These are phyloP conservation scores for Diaporthe vaccinii DNA, from an alignment of 2,329 filamentous ascomycete genomes.

Conservation along the genomic window DNA sequence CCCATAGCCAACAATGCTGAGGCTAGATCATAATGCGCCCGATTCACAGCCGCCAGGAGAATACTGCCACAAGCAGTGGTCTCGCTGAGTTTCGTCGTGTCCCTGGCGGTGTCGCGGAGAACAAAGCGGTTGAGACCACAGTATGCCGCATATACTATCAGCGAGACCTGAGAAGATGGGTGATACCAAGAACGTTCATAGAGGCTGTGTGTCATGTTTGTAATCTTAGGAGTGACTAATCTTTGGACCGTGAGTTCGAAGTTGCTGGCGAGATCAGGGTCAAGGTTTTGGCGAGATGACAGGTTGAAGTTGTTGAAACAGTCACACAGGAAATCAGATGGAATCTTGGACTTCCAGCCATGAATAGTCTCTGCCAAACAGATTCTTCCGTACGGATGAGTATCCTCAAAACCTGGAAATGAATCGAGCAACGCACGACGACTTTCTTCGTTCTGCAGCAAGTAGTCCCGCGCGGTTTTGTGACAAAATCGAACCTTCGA, in stretches of 20 bases:
- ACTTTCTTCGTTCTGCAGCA: neutral
- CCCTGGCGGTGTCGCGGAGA: neutral
- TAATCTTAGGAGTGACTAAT: too few relatives aligned
- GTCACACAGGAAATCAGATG: too few relatives aligned
- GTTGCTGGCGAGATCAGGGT: neutral
- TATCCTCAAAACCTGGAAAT: neutral
- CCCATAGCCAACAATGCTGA: neutral
- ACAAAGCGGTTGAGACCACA: neutral
- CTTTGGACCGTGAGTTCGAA: neutral
- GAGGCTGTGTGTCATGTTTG: too few relatives aligned
- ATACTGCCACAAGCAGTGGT: neutral
- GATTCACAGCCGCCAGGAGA: neutral
- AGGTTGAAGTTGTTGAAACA: neutral
- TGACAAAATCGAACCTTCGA: neutral
- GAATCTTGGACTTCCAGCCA: neutral
- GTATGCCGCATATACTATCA: neutral
- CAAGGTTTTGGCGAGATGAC: neutral
- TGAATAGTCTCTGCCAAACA: neutral
- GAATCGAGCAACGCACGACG: neutral
- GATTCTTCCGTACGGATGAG: neutral
- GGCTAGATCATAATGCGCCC: neutral
- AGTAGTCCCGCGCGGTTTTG: neutral
- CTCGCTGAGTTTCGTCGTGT: neutral
- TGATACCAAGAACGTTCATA: too few relatives aligned
- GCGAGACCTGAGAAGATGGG: neutral